Evolutionary conservation across 192 early-diverging fungal genomes (phyloP), one percentile per base, ranked within the genome.

Genomic region (Phycomyces nitens): DNA sequence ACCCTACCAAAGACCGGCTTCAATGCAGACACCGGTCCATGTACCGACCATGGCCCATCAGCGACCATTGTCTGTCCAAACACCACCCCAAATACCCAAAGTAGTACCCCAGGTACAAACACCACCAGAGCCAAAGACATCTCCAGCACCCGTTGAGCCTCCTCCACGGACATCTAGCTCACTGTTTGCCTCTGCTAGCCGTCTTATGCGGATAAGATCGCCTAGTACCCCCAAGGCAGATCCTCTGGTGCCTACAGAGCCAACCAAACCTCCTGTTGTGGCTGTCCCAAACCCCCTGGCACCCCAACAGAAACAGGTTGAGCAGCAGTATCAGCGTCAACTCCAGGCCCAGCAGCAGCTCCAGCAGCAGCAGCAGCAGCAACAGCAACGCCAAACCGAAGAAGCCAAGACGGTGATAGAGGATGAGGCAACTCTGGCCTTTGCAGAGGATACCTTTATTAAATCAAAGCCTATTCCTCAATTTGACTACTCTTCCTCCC

Each of bases 401-500:
- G n/a, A 41, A 64, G 21, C 16, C 14, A 12, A 20, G 4, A 52
- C 26, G 20, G 53, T 69, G 21, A 63, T 69, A 34, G 60, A 69
- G 42, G 68, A 69, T 61, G 68, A 69, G 50, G 68, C 68, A 40
- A 69, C 68, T 16, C 53, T 60, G 3, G 68, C 68, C 22, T 69
- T 69, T 69, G 68, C 68, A 24, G 49, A 56, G 20, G 66, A 69
- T 42, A 51, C 44, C 11, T 47, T 47, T 47, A 47, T 47, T 18
- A 47, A 47, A 11, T 14, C 18, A 47, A 47, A 47, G 18, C 44
- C 44, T 2, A 18, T 47, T 18, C 44, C 12, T 7, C 14, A 12
- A 22, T 53, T 40, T 54, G 16, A 29, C 39, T 22, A 15, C 23
- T n/a, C 34, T 22, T 11, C 38, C 21, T 63, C 62, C 3, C 39